A percentile compares a stretch with the other conserved stretches of the same genome.
These are phyloP conservation scores for Leccinum pellstonianum DNA, from an alignment of 768 basidiomycete genomes.

Conservation along the genomic window DNA sequence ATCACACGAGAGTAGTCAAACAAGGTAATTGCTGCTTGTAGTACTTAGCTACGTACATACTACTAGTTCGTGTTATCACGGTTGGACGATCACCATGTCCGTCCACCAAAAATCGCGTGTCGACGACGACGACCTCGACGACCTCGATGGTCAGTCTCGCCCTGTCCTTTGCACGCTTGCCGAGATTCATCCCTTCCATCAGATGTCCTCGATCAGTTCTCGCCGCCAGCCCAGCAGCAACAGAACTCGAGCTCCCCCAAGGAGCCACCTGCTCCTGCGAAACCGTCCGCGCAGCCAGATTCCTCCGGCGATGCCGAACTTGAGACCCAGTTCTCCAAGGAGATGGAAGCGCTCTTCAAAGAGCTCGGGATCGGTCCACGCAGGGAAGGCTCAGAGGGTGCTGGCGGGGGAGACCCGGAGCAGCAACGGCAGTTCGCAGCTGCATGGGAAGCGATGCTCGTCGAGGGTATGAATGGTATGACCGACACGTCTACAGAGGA, in stretches of 20 bases:
- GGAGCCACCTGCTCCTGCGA: conserved; percentile 17
- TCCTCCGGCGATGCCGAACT: conserved; percentile 28
- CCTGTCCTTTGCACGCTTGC: background rate
- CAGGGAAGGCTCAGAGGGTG: conserved; percentile 12
- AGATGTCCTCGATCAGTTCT: conserved; percentile 54
- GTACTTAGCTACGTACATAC: no score
- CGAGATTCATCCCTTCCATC: conserved; percentile 10
- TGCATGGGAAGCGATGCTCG: conserved; percentile 72
- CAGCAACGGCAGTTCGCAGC: conserved; percentile 45
- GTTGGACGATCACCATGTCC: background rate
- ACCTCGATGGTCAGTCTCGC: conserved; percentile 39
- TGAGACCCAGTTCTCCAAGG: conserved; percentile 38
- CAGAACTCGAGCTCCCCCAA: conserved; percentile 12
- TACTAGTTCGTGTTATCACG: no score
- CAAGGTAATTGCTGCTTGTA: no score
- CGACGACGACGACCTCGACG: conserved; percentile 40
- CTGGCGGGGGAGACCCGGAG: conserved; percentile 10
- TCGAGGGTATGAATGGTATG: conserved; percentile 53
- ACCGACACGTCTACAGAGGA: background rate
- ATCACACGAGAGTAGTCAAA: background rate
- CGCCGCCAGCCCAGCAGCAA: conserved; percentile 14
- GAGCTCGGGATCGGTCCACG: conserved; percentile 15
- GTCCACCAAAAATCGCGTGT: conserved; percentile 17
- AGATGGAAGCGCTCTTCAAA: conserved; percentile 45
- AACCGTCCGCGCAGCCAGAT: conserved; percentile 18